Percentiles rank a stretch among this genome's conserved stretches.
Conservation (phyloP, 306 rosid genomes). For the Mimosa pudica region DNA sequence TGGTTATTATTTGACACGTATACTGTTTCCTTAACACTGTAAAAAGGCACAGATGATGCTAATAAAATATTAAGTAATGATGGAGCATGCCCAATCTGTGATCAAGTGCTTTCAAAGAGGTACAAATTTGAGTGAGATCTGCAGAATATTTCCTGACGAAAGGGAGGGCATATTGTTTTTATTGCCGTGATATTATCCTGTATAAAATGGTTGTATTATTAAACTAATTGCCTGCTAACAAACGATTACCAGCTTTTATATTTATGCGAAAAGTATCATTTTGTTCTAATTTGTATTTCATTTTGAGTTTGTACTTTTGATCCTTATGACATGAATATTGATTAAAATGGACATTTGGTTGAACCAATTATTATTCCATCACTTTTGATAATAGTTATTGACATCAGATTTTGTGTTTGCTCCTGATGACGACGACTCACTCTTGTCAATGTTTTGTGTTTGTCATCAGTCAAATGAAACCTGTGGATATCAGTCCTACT, state of each 20-base stretch:
- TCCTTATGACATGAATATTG: conserved; percentile 6
- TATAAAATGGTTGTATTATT: conserved; percentile 9
- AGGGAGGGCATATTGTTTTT: conserved; percentile 15
- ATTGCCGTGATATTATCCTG: conserved; percentile 10
- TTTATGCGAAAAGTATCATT: conserved; percentile 12
- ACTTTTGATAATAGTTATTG: conserved; percentile 13
- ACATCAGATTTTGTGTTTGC: conserved; percentile 25
- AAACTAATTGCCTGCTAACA: conserved; percentile 10
- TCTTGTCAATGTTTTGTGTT: conserved; percentile 26
- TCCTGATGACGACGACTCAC: conserved; percentile 12
- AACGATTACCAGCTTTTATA: background rate
- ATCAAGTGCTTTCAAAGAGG: conserved; percentile 99
- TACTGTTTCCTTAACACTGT: conserved; percentile 51
- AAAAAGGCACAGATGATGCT: conserved; percentile 93
- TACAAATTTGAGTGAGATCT: conserved; percentile 39
- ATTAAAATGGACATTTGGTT: conserved; percentile 14
- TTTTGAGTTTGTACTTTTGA: conserved; percentile 25
- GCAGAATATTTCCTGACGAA: conserved; percentile 14
- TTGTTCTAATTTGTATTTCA: conserved; percentile 17
- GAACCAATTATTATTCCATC: conserved; percentile 20
- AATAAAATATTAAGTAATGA: conserved; percentile 85
- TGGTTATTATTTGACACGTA: conserved; percentile 17
- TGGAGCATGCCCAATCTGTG: conserved; percentile 95
- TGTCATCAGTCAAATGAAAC: conserved; percentile 89
- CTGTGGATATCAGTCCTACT: conserved; percentile 87